Base-by-base conservation (phyloP, 441 rosid genomes). In the Isatis lusitanica region DNA sequence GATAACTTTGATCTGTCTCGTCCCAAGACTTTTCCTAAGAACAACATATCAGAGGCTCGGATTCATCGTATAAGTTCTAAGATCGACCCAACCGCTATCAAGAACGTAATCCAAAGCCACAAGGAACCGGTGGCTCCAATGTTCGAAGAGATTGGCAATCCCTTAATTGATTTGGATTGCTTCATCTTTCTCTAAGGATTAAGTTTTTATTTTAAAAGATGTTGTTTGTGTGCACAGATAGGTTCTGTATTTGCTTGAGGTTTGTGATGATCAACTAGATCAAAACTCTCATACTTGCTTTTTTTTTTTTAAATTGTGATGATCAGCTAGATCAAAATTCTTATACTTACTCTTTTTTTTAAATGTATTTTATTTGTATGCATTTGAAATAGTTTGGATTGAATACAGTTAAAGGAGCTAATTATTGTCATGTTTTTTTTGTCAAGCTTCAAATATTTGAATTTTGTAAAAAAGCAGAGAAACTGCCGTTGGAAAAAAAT, bases 91-190 rank as follows among this genome's bases (percentile, higher is more conserved):
- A 75, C 61, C 43, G 79, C 82, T 1, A 81, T 73, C 7, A 73
- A 66, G 40, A 79, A 85, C 73, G 90, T 85, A 3, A 6, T 79
- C 6, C 66, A 75, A 58, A 48, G 67, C 38, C 76, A 70, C 9
- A 64, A 73, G 47, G 86, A 79, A 40, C 74, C 77, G 5, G 64
- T 63, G 9, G 87, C 72, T 59, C 60, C 82, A 7, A 12, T 73
- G 51, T 52, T 63, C 1, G 97, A 90, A 78, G 93, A 89, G 68
- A 66, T 90, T 4, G 85, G 83, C 17, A 90, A 86, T 58, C 97
- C 97, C 71, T 84, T 83, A 24, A 88, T 93, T 68, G 90, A 93
- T 71, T 83, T 93, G 84, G 98, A 93, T 83, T 90, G 98, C 69
- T 93, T 90, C 74, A 90, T 93, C 60, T 93, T 93, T 78, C 83